Evolutionary conservation across 192 early-diverging fungal genomes (phyloP).

Genomic region (Coemansia sp.): DNA sequence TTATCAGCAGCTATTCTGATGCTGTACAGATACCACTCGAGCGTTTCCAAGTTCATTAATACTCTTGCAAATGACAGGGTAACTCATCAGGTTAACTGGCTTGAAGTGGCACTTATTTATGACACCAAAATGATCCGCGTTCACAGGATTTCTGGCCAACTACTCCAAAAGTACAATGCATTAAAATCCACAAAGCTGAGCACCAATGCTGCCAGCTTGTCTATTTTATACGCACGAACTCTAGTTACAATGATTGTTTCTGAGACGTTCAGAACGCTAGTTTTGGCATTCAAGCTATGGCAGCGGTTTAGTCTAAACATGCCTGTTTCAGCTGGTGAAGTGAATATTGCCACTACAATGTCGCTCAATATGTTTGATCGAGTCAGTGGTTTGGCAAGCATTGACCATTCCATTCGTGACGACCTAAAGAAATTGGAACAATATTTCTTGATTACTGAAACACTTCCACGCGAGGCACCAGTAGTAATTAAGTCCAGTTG

Average conservation of each 20-base stretch:
- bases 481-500: too few species aligned
- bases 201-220: background rate
- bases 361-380: too few species aligned
- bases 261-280: background rate
- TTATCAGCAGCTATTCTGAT: background rate
- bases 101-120: background rate
- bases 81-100: background rate
- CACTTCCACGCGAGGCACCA: too few species aligned
- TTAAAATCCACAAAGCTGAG: background rate
- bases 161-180: background rate
- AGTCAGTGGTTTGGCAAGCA: too few species aligned
- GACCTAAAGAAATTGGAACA: too few species aligned
- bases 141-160: background rate
- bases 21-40: background rate
- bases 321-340: too few species aligned
- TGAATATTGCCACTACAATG: too few species aligned
- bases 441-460: too few species aligned
- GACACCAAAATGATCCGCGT: background rate
- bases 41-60: background rate
- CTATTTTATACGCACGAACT: background rate
- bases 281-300: conserved; percentile 12
- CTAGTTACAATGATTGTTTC: background rate
- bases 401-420: too few species aligned
- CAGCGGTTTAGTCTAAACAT: background rate
- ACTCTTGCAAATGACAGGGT: too few species aligned